A percentile compares a stretch with the other conserved stretches of the same genome.
Conservation (phyloP, 1,284 basidiomycete genomes). For the Ceratobasidium sp. region DNA sequence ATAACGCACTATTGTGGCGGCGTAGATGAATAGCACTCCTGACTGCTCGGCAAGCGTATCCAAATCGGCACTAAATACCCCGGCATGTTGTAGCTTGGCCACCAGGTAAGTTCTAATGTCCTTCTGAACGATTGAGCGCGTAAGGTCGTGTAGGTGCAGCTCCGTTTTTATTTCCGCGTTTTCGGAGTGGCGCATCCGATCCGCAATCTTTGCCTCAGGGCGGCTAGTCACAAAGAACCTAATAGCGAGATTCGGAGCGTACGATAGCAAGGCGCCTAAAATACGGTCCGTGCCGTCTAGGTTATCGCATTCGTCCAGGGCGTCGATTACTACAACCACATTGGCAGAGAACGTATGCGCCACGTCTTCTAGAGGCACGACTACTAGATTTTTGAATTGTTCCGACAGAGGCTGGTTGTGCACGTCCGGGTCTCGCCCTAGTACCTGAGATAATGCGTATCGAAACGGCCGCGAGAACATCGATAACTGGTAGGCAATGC, state of each 20-base stretch:
- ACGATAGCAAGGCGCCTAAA: neutral
- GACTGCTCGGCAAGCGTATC: neutral
- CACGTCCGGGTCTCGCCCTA: neutral
- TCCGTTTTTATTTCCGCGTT: neutral
- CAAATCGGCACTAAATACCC: neutral
- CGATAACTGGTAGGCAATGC: constrained; percentile 14
- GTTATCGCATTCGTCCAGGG: constrained; percentile 34
- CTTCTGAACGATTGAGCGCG: neutral
- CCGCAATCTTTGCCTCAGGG: constrained; percentile 12
- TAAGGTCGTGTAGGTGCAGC: constrained; percentile 4
- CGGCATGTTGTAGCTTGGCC: neutral
- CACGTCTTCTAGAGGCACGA: neutral
- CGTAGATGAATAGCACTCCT: constrained; percentile 38
- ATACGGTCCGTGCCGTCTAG: neutral
- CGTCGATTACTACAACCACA: constrained; percentile 25
- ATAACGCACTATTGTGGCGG: constrained; percentile 20
- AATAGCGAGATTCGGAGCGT: neutral
- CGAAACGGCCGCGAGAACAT: constrained; percentile 5
- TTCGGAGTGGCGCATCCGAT: neutral
- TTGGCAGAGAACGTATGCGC: neutral
- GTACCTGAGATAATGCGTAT: neutral
- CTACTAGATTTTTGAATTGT: constrained; percentile 10
- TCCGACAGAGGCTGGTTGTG: neutral
- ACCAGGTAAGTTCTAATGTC: constrained; percentile 15
- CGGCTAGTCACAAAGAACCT: constrained; percentile 20